Evolutionary conservation across 306 rosid species (phyloP), one percentile per base, ranked within the genome.

Genomic region (Herpetospermum pedunculosum): DNA sequence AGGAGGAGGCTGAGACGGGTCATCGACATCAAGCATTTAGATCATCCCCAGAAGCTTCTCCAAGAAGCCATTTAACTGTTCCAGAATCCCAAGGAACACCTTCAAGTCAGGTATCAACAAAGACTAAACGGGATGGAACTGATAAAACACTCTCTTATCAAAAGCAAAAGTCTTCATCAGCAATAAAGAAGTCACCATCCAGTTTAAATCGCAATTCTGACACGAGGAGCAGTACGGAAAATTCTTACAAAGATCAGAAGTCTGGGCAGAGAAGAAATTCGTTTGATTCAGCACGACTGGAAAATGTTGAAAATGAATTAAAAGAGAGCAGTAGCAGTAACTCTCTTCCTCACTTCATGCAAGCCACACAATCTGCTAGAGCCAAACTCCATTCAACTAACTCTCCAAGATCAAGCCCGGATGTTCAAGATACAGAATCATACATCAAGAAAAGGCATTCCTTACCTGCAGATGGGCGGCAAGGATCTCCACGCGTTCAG

Each of bases 341-440:
- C 77, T 78, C 91, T 60, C 37, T 91, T 77, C 99, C 99, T 26
- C 97, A 43, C 78, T 95, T 91, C 83, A 95, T 95, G 99, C 97
- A 89, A 83, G 97, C 91, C 48, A 95, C 99, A 18, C 85, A 95
- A 83, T 95, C 97, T 37, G 99, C 97, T 35, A 89, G 82, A 89
- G 99, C 99, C 81, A 95, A 95, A 88, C 30, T 87, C 18, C 84
- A 75, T 55, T 88, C 92, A 23, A 87, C 79, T 55, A 85, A 71
- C 70, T 88, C 99, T 57, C 96, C 99, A 52, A 86, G 90, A 81
- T 91, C 99, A 52, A 95, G 97, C 82, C 97, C 97, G 74, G 97
- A 95, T 83, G 65, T 87, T 77, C 89, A 91, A 59, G 97, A 94
- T n/a, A 80, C 77, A 54, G 99, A 91, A 25, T 16, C 64, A 5